Evolutionary conservation across 805 yeast genomes (phyloP).

Genomic region (Metschnikowia borealis): DNA sequence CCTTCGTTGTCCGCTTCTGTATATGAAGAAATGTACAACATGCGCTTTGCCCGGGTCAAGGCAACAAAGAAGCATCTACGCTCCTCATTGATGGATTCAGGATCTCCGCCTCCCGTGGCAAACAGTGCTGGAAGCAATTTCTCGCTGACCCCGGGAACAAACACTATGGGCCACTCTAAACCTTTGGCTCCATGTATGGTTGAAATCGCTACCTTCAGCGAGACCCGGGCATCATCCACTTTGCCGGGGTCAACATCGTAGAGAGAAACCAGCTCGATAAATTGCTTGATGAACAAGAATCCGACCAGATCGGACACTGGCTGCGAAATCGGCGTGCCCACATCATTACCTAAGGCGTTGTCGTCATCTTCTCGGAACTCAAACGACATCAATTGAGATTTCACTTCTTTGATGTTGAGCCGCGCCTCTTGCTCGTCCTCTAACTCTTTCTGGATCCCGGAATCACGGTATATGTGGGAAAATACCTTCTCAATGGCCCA

Average conservation of each 20-base stretch:
- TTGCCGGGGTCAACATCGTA: slow-evolving; percentile 21
- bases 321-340: neutral
- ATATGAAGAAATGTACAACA: slow-evolving; percentile 45
- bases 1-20: slow-evolving; percentile 10
- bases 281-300: slow-evolving; percentile 7
- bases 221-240: slow-evolving; percentile 11
- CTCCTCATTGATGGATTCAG: slow-evolving; percentile 58
- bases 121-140: slow-evolving; percentile 60
- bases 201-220: slow-evolving; percentile 46
- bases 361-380: slow-evolving; percentile 22
- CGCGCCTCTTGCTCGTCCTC: slow-evolving; percentile 28
- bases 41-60: slow-evolving; percentile 69
- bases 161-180: slow-evolving; percentile 91
- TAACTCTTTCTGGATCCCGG: slow-evolving; percentile 29
- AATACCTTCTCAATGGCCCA: slow-evolving; percentile 17
- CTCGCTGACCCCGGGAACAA: slow-evolving; percentile 68
- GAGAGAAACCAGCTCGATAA: slow-evolving; percentile 16
- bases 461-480: slow-evolving; percentile 21
- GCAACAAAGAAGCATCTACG: slow-evolving; percentile 86
- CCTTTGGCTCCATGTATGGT: slow-evolving; percentile 95
- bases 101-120: slow-evolving; percentile 31
- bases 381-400: slow-evolving; percentile 32
- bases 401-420: slow-evolving; percentile 40
- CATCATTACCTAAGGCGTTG: too few species aligned
- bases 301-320: slow-evolving; percentile 13